These are phyloP conservation scores for Pseudohyphozyma bogoriensis DNA, from an alignment of 768 basidiomycete genomes.

Conservation along the genomic window DNA sequence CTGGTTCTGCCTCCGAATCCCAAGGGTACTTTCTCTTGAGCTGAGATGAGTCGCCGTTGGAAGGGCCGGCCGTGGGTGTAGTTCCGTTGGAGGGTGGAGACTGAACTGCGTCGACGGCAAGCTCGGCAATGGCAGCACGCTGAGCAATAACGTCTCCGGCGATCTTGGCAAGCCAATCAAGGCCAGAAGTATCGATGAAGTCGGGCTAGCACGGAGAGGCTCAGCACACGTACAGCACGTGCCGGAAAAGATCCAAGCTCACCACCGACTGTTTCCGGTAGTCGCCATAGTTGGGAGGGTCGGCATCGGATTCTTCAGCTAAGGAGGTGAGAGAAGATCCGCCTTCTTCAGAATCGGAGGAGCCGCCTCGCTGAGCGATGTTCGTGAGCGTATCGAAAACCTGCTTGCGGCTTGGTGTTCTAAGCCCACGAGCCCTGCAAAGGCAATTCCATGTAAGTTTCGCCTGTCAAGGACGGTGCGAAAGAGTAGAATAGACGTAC, in stretches of 20 bases:
- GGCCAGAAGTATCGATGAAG: neutral
- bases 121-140: slow-evolving; percentile 10
- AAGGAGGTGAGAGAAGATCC: neutral
- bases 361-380: neutral
- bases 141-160: neutral
- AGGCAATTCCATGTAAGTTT: neutral
- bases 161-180: slow-evolving; percentile 2
- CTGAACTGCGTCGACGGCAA: too few relatives aligned
- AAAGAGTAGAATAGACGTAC: neutral
- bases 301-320: slow-evolving; percentile 3
- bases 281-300: slow-evolving; percentile 4
- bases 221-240: too few relatives aligned
- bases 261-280: too few relatives aligned
- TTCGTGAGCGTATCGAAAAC: neutral
- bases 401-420: neutral
- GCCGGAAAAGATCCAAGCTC: too few relatives aligned
- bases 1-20: too few relatives aligned
- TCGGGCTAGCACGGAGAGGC: too few relatives aligned
- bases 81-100: slow-evolving; percentile 6
- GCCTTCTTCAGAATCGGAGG: neutral
- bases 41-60: too few relatives aligned
- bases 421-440: neutral
- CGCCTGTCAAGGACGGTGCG: neutral
- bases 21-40: too few relatives aligned
- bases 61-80: neutral